Conservation (phyloP, 345 rosid genomes). For the Eucalyptus tenuipes region DNA sequence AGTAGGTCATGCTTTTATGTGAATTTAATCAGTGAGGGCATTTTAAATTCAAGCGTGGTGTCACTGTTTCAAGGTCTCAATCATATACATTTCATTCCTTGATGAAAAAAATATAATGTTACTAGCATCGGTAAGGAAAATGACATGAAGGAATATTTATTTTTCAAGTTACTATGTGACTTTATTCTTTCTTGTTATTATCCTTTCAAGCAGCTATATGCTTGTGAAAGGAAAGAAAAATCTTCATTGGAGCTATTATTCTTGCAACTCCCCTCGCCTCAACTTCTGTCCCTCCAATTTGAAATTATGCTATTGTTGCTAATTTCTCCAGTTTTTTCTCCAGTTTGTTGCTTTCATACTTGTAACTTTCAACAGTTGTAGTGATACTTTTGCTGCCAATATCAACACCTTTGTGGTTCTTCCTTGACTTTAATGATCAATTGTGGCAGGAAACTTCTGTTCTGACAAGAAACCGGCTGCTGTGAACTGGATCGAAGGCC, state of each 20-base stretch:
- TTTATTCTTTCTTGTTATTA: neutral
- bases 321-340: neutral
- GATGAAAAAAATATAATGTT: neutral
- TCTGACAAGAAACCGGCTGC: slow-evolving; percentile 87
- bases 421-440: neutral
- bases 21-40: neutral
- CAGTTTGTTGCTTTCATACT: neutral
- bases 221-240: neutral
- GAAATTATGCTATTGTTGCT: neutral
- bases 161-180: neutral
- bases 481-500: slow-evolving; percentile 82
- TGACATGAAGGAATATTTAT: neutral
- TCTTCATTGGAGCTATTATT: neutral
- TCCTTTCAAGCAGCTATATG: neutral
- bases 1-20: neutral
- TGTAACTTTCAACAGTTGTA: neutral
- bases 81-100: neutral
- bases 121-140: neutral
- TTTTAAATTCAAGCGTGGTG: neutral
- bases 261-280: neutral
- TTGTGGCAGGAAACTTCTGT: slow-evolving; percentile 48
- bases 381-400: neutral
- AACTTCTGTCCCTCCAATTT: neutral
- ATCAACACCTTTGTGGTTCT: neutral
- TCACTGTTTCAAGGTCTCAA: neutral